These are phyloP conservation scores for Aureoboletus auriporus DNA, from an alignment of 768 basidiomycete genomes.

Conservation along the genomic window DNA sequence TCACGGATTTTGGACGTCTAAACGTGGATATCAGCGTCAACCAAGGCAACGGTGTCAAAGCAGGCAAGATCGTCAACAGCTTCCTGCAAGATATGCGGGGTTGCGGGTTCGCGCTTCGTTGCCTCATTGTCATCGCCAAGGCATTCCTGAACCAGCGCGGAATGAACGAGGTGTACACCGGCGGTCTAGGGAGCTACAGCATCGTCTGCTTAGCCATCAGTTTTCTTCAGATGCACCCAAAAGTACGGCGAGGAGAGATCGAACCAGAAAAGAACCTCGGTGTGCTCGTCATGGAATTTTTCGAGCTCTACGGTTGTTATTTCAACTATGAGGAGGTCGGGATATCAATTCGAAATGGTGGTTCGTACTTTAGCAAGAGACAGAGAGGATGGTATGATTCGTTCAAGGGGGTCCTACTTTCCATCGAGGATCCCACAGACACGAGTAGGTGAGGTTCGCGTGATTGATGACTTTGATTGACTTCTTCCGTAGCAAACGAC, in stretches of 20 bases:
- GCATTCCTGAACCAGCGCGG: constrained; percentile 83
- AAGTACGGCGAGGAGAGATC: constrained; percentile 84
- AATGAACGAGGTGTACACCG: constrained; percentile 98
- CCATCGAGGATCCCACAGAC: constrained; percentile 94
- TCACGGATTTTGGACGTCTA: constrained; percentile 75
- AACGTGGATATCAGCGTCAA: constrained; percentile 94
- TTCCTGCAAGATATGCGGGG: constrained; percentile 63
- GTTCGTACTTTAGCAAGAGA: constrained; percentile 83
- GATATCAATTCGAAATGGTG: constrained; percentile 83
- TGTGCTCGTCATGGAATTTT: constrained; percentile 94
- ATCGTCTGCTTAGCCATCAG: constrained; percentile 91
- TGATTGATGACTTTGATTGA: neutral
- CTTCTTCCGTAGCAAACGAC: constrained; percentile 68
- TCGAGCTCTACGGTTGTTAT: constrained; percentile 88
- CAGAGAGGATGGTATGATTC: constrained; percentile 78
- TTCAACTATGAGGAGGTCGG: constrained; percentile 93
- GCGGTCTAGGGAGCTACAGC: constrained; percentile 91
- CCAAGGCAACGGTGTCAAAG: constrained; percentile 78
- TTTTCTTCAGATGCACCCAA: constrained; percentile 98
- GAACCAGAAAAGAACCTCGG: constrained; percentile 86
- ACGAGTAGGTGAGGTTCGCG: constrained; percentile 51
- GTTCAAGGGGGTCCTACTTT: constrained; percentile 54
- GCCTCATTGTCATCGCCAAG: constrained; percentile 86
- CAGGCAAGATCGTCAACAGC: constrained; percentile 74
- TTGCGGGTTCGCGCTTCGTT: constrained; percentile 65